phyloP scores from a whole-genome alignment of 768 basidiomycete genomes.

The Russula vinacea region DNA sequence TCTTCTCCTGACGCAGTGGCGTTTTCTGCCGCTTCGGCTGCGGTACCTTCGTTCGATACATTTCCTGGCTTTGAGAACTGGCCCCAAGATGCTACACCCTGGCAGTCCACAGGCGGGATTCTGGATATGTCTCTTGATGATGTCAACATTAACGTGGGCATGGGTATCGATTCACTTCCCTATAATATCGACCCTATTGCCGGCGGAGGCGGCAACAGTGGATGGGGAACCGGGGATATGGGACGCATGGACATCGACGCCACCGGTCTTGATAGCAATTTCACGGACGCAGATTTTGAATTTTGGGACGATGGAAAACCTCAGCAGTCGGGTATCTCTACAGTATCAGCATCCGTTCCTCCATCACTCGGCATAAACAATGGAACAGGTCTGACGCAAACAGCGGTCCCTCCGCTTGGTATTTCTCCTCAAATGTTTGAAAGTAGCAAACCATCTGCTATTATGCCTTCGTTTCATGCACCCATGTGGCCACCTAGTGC shows the following conservation, averaged over 20 bases:
- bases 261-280: constrained; percentile 38
- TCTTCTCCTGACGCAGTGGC: constrained; percentile 25
- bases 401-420: constrained; percentile 36
- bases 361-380: constrained; percentile 28
- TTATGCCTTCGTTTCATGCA: constrained; percentile 35
- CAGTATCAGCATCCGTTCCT: constrained; percentile 29
- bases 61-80: constrained; percentile 48
- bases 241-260: constrained; percentile 35
- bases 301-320: constrained; percentile 61
- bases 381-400: constrained; percentile 34
- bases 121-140: constrained; percentile 26
- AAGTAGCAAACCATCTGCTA: constrained; percentile 33
- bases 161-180: constrained; percentile 43
- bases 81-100: constrained; percentile 31
- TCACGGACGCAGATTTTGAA: constrained; percentile 87
- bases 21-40: constrained; percentile 27
- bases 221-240: constrained; percentile 29
- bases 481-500: constrained; percentile 36
- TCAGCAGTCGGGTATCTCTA: constrained; percentile 40
- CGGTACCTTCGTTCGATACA: constrained; percentile 32
- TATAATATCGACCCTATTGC: constrained; percentile 45
- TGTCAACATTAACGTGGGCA: constrained; percentile 35
- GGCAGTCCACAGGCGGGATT: constrained; percentile 26
- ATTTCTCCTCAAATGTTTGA: constrained; percentile 39
- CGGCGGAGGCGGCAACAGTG: constrained; percentile 34